phyloP scores from a whole-genome alignment of 441 rosid genomes.

The Macaranga tanarius region DNA sequence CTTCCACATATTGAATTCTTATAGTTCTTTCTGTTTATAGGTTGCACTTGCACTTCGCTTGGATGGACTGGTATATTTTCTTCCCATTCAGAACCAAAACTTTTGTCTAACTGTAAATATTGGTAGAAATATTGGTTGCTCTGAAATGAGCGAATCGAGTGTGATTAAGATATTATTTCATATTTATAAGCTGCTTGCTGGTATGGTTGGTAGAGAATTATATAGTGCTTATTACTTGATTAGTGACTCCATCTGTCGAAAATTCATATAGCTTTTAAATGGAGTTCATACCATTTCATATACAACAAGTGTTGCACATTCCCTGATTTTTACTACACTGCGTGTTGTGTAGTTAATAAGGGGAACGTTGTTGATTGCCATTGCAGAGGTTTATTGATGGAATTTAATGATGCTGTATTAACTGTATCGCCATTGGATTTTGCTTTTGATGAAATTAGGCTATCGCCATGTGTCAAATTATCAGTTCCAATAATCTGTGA shows the following conservation, averaged over 20 bases:
- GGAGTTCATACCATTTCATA: neutral
- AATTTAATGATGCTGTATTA: too few relatives aligned
- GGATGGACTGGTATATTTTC: conserved; percentile 82
- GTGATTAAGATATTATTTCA: neutral
- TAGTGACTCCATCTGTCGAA: neutral
- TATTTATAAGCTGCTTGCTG: neutral
- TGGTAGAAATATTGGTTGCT: neutral
- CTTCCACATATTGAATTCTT: conserved; percentile 27
- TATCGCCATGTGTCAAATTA: neutral
- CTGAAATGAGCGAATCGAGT: neutral
- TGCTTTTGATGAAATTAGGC: neutral
- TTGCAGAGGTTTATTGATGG: too few relatives aligned
- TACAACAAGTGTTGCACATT: neutral
- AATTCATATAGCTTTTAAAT: neutral
- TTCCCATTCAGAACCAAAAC: conserved; percentile 5
- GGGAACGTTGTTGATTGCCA: too few relatives aligned
- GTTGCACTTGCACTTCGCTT: conserved; percentile 91
- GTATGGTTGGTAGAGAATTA: neutral
- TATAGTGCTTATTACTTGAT: neutral
- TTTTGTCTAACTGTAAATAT: neutral
- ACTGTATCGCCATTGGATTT: too few relatives aligned
- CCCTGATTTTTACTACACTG: too few relatives aligned
- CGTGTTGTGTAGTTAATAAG: neutral
- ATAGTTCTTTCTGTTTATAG: conserved; percentile 43
- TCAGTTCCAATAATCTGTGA: neutral